Base-by-base conservation (phyloP, 805 yeast genomes). In the Naumovozyma baii region DNA sequence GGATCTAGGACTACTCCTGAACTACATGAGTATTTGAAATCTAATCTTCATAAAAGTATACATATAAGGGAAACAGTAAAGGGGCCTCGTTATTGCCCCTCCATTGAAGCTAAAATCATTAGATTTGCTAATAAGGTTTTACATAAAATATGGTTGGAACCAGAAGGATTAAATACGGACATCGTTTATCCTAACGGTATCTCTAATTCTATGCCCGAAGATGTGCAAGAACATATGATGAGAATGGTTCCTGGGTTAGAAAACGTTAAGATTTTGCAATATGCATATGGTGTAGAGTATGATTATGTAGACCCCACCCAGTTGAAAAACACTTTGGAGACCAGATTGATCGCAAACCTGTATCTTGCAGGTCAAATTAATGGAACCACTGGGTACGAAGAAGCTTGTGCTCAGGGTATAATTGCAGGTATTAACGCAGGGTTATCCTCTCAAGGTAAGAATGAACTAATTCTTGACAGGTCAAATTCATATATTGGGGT, bases 311-410 rank as follows among this genome's bases (percentile, higher is more conserved):
- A 92, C 54, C 98, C 99, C 2, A 71, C 95, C 47, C 95, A 88
- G 54, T 68, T 92, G 40, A 70, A 70, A 39, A 72, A 69, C 34
- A 83, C 94, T 0, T 62, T 92, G 35, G 95, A 90, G 54, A 85
- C 97, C 0, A 87, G 85, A 51, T 60, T 73, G 3, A 76, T 92
- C 2, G 63, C 70, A 9, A 96, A 96, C 0, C 62, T 92, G 29
- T 92, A 64, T 57, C 66, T 92, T 34, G 99, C 98, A 0, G 99
- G 99, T 1, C 99, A 92, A 60, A 92, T 92, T 32, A 92, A 92
- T 55, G 99, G 99, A 26, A 92, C 99, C 0, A 92, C 99, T 0
- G 99, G 99, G 0, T 92, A 92, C 52, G 99, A 92, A 64, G 99
- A 92, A 58, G 99, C 99, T 0, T 95, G 96, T 2, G 83, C 97